These are phyloP conservation scores for Erysimum cheiranthoides DNA, from an alignment of 345 rosid genomes.

Conservation along the genomic window DNA sequence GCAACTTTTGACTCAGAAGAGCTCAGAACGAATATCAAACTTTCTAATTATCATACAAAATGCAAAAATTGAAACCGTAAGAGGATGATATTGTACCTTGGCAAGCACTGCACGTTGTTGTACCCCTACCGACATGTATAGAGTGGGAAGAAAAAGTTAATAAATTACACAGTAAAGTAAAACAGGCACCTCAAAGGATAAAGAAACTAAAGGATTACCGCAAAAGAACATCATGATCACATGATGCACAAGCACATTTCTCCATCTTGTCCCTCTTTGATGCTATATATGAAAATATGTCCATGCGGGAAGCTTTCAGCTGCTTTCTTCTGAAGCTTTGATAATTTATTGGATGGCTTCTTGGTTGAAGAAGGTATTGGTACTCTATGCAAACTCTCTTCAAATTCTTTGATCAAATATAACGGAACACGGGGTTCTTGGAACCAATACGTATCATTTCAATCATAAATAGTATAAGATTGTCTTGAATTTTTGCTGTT, in stretches of 20 bases:
- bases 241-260: conserved; percentile 3
- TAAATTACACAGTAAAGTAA: neutral
- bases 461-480: too few relatives aligned
- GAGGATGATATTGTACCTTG: conserved; percentile 4
- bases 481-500: too few relatives aligned
- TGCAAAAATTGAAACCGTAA: neutral
- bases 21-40: neutral
- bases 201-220: neutral
- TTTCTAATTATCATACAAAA: neutral
- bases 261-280: conserved; percentile 12
- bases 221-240: conserved; percentile 4
- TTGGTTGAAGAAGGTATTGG: conserved; percentile 1
- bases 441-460: conserved; percentile 4
- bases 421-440: conserved; percentile 3
- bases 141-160: neutral
- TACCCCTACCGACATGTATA: neutral
- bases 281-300: conserved; percentile 1
- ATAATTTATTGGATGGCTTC: conserved; percentile 3
- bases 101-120: conserved; percentile 10
- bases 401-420: conserved; percentile 9
- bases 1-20: conserved; percentile 16
- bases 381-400: conserved; percentile 10
- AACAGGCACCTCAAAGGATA: conserved; percentile 18
- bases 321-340: conserved; percentile 14
- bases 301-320: neutral